These are phyloP conservation scores for Ampelocalamus luodianensis DNA, from an alignment of 176 grass and related monocot species.

Conservation along the genomic window DNA sequence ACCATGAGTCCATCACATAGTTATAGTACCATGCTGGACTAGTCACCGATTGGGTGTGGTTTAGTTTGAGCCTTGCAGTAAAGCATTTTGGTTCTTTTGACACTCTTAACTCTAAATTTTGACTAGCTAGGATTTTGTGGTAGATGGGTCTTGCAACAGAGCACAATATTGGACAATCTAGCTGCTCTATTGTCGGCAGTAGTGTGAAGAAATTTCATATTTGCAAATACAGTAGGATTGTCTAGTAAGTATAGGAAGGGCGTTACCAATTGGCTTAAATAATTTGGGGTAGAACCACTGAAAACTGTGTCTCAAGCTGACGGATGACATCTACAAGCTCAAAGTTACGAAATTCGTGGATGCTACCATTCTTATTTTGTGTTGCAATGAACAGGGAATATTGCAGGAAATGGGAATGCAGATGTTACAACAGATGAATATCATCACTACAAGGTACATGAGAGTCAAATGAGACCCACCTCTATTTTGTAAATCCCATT, in stretches of 20 bases:
- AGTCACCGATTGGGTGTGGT: not conserved
- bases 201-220: not conserved
- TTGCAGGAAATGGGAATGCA: conserved; percentile 48
- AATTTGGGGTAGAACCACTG: not conserved
- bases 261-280: not conserved
- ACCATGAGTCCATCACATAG: no score
- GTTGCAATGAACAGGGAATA: conserved; percentile 49
- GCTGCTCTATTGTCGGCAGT: not conserved
- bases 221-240: not conserved
- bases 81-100: not conserved
- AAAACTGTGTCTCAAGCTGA: conserved; percentile 7
- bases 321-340: not conserved
- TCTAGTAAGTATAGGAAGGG: not conserved
- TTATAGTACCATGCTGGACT: not conserved
- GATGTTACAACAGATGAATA: conserved; percentile 74
- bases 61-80: not conserved
- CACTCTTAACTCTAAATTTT: not conserved
- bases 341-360: not conserved
- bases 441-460: conserved; percentile 66
- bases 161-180: not conserved
- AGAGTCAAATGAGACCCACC: not conserved
- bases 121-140: not conserved
- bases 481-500: not conserved
- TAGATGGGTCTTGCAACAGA: not conserved
- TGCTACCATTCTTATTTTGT: conserved; percentile 5